Base-by-base conservation (phyloP, 345 rosid species). In the Anacardium occidentale region DNA sequence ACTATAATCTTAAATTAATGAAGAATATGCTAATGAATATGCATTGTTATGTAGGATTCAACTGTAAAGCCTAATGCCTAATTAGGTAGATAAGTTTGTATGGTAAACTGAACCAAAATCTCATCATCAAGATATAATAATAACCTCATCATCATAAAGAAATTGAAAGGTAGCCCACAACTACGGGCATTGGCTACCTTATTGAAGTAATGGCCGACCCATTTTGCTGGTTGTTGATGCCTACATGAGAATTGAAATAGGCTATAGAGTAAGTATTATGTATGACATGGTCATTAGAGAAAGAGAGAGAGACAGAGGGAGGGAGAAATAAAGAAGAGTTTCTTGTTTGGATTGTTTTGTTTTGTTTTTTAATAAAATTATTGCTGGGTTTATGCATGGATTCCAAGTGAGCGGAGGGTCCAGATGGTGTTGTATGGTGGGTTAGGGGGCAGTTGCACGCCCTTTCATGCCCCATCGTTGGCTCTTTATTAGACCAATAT, bases 401-500 rank as follows among this genome's bases (percentile, higher is more conserved):
- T 64, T 50, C 66, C 75, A 76, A 77, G 71, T 58, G 74, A 76
- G 75, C n/a, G 84, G 71, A 76, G 83, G 85, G 75, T 25, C 77
- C 64, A 32, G 34, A 22, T 52, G 47, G 78, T 70, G 64, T 21
- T 82, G 88, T 83, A 86, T 74, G 83, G 88, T 80, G 86, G 65
- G 85, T 83, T 77, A 61, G 83, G 85, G 80, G 87, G 86, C 91
- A 88, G 60, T 74, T 9, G 81, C 95, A 81, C 92, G 85, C 79
- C 78, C 85, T 78, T 79, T 83, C 69, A 82, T 76, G 87, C 90
- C 89, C 93, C 89, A 86, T 83, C 82, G 85, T 74, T 84, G 82
- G 76, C 79, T 82, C 85, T 86, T 84, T 83, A 64, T 52, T 66
- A 67, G 84, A 89, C 93, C 93, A 87, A 62, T 64, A 65, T 77